A percentile compares a stretch with the other conserved stretches of the same genome.
Conservation (phyloP, 306 rosid genomes). For the Vigna angularis region DNA sequence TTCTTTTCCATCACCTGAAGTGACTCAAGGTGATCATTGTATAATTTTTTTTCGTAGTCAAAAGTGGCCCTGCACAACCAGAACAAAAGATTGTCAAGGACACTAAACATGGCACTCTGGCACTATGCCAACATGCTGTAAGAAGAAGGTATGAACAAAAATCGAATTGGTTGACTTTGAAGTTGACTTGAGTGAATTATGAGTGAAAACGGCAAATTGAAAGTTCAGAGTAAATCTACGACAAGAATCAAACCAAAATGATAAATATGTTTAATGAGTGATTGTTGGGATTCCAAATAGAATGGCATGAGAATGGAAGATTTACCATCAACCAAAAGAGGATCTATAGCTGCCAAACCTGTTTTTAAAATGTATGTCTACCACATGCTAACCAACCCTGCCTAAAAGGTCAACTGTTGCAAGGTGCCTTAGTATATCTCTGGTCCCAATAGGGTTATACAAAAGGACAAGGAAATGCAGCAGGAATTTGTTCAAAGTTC, state of each 20-base stretch:
- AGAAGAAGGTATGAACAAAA: conserved; percentile 5
- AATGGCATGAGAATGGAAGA: neutral
- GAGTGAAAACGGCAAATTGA: conserved; percentile 7
- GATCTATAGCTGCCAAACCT: conserved; percentile 14
- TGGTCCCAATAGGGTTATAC: conserved; percentile 4
- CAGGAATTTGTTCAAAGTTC: neutral
- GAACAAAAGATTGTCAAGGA: conserved; percentile 46
- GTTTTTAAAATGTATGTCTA: conserved; percentile 29
- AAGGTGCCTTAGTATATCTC: conserved; percentile 12
- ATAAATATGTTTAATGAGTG: conserved; percentile 18
- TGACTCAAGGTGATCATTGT: conserved; percentile 93
- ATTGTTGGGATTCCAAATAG: neutral
- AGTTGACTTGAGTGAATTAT: neutral
- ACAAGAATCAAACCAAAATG: conserved; percentile 8
- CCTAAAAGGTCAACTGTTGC: conserved; percentile 24
- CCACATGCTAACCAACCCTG: conserved; percentile 7
- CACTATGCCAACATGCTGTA: conserved; percentile 35
- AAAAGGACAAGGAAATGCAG: conserved; percentile 24
- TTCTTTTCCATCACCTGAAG: conserved; percentile 97
- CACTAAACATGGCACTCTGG: conserved; percentile 27
- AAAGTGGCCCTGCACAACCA: conserved; percentile 77
- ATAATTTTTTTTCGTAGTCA: conserved; percentile 89
- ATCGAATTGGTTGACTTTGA: conserved; percentile 12
- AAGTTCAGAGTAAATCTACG: conserved; percentile 17
- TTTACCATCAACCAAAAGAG: conserved; percentile 29